Percentiles rank a stretch among this genome's conserved stretches.
phyloP scores from a whole-genome alignment of 2,329 filamentous ascomycete species.

The Sphaerulina vaccinii region DNA sequence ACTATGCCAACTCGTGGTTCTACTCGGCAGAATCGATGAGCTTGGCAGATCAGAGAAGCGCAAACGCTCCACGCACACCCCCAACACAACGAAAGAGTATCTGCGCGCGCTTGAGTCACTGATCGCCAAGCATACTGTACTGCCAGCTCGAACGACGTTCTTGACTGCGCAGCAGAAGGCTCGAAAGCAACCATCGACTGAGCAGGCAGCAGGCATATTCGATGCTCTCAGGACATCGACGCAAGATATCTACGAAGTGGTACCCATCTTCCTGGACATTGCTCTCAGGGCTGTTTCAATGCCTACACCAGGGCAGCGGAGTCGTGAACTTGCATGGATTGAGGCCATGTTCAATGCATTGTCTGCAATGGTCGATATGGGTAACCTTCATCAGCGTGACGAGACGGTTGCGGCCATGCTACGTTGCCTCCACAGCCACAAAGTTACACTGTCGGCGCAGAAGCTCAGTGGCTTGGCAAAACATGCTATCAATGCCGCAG shows the following conservation, averaged over 20 bases:
- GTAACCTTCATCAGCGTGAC: not conserved
- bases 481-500: not conserved
- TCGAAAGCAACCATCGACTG: not conserved
- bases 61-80: conserved; percentile 16
- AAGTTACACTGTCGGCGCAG: conserved; percentile 4
- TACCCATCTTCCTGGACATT: conserved; percentile 41
- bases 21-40: not conserved
- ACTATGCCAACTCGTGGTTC: conserved; percentile 22
- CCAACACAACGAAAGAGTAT: not conserved
- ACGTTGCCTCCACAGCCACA: conserved; percentile 16
- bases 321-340: conserved; percentile 46
- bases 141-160: conserved; percentile 42
- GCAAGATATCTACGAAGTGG: not conserved
- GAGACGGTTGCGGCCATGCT: conserved; percentile 26
- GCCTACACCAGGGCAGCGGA: conserved; percentile 41
- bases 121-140: conserved; percentile 45
- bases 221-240: conserved; percentile 9
- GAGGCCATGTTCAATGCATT: conserved; percentile 29
- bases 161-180: conserved; percentile 26
- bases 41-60: conserved; percentile 19
- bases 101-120: conserved; percentile 23
- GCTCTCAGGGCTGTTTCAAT: conserved; percentile 43
- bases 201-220: not conserved
- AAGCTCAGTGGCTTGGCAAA: not conserved
- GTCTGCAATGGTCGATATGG: not conserved